Evolutionary conservation across 2,329 filamentous ascomycete species (phyloP).

Genomic region (Pyrenophora seminiperda): DNA sequence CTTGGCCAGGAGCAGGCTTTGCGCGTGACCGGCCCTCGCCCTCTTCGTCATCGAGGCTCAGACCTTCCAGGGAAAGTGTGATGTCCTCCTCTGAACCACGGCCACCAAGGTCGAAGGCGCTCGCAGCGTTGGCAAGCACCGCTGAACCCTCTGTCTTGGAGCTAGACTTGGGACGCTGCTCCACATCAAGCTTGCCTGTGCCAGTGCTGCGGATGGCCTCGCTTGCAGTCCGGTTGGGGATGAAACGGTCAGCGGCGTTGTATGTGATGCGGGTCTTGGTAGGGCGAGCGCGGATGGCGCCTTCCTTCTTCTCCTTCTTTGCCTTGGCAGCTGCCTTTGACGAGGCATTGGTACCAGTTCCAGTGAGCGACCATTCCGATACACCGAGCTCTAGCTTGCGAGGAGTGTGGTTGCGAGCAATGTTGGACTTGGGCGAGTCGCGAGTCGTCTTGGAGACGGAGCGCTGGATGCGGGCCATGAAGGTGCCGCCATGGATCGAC

Average conservation of each 20-base stretch:
- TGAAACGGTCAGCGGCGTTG: conserved; percentile 89
- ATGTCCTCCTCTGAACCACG: conserved; percentile 72
- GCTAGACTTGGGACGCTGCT: conserved; percentile 68
- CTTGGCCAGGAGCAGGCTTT: conserved; percentile 82
- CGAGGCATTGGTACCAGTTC: conserved; percentile 65
- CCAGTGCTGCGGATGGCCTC: conserved; percentile 83
- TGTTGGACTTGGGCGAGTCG: conserved; percentile 96
- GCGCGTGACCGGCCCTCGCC: conserved; percentile 66
- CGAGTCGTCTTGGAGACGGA: conserved; percentile 68
- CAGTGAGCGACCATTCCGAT: conserved; percentile 88
- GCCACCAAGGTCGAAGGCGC: conserved; percentile 66
- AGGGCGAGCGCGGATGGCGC: conserved; percentile 35
- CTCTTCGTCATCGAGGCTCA: conserved; percentile 77
- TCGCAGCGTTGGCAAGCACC: conserved; percentile 75
- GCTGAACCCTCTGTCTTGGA: conserved; percentile 72
- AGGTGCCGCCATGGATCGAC: conserved; percentile 74
- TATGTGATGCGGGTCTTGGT: conserved; percentile 51
- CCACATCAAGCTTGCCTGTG: conserved; percentile 76
- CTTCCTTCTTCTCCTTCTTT: conserved; percentile 45
- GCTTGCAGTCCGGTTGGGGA: conserved; percentile 89
- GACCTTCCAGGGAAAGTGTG: conserved; percentile 73
- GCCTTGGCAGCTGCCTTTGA: conserved; percentile 54
- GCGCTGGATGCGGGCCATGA: conserved; percentile 78
- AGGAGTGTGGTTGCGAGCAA: conserved; percentile 74
- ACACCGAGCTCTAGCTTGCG: conserved; percentile 88